phyloP scores from a whole-genome alignment of 2,329 filamentous ascomycete species.

The Xylaria digitata region DNA sequence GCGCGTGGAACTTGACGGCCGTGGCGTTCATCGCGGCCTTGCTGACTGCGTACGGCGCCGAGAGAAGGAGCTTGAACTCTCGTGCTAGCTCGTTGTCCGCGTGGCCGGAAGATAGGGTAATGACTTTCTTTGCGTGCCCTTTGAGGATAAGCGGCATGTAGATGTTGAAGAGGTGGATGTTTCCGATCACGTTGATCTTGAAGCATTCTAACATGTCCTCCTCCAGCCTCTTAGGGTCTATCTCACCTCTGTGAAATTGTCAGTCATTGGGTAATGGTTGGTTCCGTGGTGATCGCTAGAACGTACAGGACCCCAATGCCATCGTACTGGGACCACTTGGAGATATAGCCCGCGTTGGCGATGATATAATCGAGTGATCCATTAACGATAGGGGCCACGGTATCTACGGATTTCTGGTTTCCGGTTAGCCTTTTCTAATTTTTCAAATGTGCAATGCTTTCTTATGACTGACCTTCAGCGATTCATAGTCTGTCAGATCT shows the following conservation, averaged over 20 bases:
- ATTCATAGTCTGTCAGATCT: conserved; percentile 55
- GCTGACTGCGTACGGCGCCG: conserved; percentile 60
- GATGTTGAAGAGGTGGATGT: conserved; percentile 63
- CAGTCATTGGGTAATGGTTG: not conserved
- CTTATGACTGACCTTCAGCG: conserved; percentile 51
- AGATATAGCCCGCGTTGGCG: conserved; percentile 60
- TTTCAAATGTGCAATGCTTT: not conserved
- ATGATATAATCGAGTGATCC: conserved; percentile 63
- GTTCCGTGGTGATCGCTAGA: not conserved
- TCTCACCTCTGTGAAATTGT: conserved; percentile 42
- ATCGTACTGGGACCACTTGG: conserved; percentile 47
- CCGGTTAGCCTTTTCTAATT: not conserved
- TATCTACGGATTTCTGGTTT: conserved; percentile 39
- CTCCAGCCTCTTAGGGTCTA: conserved; percentile 51
- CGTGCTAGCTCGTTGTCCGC: conserved; percentile 55
- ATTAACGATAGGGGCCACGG: conserved; percentile 48
- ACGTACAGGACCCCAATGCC: conserved; percentile 54
- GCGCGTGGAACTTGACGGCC: conserved; percentile 55
- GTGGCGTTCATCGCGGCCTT: conserved; percentile 45
- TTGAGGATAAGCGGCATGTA: conserved; percentile 65
- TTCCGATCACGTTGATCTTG: conserved; percentile 62
- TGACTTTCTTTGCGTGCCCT: conserved; percentile 64
- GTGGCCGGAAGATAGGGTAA: conserved; percentile 60
- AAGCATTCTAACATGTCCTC: conserved; percentile 52
- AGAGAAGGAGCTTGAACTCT: conserved; percentile 56